These are phyloP conservation scores for Hondaea fermentalgiana DNA, from an alignment of 108 stramenopile species.

Conservation along the genomic window DNA sequence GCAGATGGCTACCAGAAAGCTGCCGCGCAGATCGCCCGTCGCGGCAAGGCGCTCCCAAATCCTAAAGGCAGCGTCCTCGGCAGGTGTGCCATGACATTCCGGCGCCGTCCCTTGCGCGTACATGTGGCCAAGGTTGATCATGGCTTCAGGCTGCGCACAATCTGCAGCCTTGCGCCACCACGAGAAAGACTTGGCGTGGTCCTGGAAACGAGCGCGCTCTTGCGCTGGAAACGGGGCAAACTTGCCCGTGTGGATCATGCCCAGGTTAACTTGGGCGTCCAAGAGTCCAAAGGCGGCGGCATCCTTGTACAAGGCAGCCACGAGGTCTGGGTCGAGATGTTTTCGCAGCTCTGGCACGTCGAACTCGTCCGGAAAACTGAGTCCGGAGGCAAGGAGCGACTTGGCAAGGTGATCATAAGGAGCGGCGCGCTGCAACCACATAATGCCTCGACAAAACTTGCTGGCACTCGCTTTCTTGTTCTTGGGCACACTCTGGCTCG, in stretches of 20 bases:
- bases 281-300: neutral
- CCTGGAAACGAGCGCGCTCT: neutral
- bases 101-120: slow-evolving; percentile 24
- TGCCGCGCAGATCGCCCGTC: neutral
- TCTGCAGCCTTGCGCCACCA: neutral
- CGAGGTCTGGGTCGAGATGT: neutral
- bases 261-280: neutral
- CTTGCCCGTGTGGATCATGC: neutral
- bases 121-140: slow-evolving; percentile 19
- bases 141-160: neutral
- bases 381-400: neutral
- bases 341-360: neutral
- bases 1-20: neutral
- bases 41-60: neutral
- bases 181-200: neutral
- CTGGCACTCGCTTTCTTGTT: neutral
- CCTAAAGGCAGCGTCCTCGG: neutral
- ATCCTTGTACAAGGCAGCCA: neutral
- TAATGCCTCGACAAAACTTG: neutral
- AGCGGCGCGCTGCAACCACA: neutral
- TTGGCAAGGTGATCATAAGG: neutral
- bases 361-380: neutral
- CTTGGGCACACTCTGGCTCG: neutral
- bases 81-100: neutral
- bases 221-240: neutral